phyloP scores from a whole-genome alignment of 495 filamentous ascomycete species.

The Daldinia vernicosa region DNA sequence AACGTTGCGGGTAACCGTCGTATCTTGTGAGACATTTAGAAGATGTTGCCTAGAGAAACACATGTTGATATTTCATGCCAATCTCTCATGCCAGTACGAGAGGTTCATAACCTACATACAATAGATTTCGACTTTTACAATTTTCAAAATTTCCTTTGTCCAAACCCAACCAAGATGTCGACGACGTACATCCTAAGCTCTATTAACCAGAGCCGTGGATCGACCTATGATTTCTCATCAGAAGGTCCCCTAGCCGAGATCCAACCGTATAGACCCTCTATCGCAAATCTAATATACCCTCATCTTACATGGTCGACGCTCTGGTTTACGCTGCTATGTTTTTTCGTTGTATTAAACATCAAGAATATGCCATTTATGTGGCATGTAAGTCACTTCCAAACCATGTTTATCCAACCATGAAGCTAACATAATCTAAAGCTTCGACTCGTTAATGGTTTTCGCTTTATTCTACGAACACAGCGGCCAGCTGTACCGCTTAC shows the following conservation, averaged over 20 bases:
- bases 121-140: conserved; percentile 1
- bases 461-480: conserved; percentile 43
- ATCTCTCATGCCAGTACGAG: conserved; percentile 9
- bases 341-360: conserved; percentile 35
- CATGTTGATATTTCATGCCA: conserved; percentile 24
- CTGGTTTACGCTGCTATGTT: conserved; percentile 38
- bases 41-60: conserved; percentile 5
- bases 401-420: not conserved
- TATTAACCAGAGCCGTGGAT: conserved; percentile 36
- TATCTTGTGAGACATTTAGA: conserved; percentile 6
- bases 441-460: conserved; percentile 47
- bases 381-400: conserved; percentile 30
- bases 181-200: conserved; percentile 41
- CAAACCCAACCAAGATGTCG: conserved; percentile 28
- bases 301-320: conserved; percentile 40
- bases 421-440: conserved; percentile 24
- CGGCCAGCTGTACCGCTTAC: conserved; percentile 40
- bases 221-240: conserved; percentile 25
- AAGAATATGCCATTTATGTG: conserved; percentile 43
- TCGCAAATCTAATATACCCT: conserved; percentile 30
- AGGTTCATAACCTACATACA: not conserved
- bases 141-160: conserved; percentile 14
- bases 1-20: conserved; percentile 20
- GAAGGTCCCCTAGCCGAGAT: conserved; percentile 23
- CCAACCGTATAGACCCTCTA: conserved; percentile 20